These are phyloP conservation scores for Sarocladiaceae sp. DNA, from an alignment of 2,329 filamentous ascomycete genomes.

Conservation along the genomic window DNA sequence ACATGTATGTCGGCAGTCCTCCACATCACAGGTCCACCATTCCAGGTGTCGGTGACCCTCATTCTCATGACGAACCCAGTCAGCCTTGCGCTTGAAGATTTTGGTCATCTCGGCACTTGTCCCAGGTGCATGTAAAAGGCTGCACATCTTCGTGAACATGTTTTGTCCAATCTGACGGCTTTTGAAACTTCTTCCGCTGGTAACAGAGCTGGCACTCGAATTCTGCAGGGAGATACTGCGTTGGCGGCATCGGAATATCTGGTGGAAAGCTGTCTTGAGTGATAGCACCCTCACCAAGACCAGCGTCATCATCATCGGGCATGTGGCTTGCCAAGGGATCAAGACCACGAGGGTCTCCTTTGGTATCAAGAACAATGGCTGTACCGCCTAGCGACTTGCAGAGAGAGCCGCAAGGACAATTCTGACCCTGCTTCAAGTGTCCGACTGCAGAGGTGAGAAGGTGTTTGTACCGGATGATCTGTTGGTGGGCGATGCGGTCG, in stretches of 20 bases:
- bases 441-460: constrained; percentile 67
- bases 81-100: constrained; percentile 91
- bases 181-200: constrained; percentile 77
- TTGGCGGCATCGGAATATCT: constrained; percentile 79
- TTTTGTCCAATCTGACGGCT: constrained; percentile 95
- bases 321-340: constrained; percentile 54
- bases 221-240: constrained; percentile 71
- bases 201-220: constrained; percentile 91
- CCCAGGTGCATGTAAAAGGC: constrained; percentile 90
- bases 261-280: constrained; percentile 70
- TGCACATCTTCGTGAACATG: constrained; percentile 93
- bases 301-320: constrained; percentile 59
- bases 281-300: constrained; percentile 64
- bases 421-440: constrained; percentile 59
- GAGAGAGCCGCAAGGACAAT: constrained; percentile 56
- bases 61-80: constrained; percentile 93
- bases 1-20: constrained; percentile 77
- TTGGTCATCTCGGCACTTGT: constrained; percentile 77
- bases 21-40: constrained; percentile 82
- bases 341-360: constrained; percentile 52
- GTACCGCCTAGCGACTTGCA: constrained; percentile 67
- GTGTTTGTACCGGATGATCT: constrained; percentile 73
- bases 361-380: constrained; percentile 56
- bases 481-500: constrained; percentile 78
- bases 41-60: constrained; percentile 86